Base-by-base conservation (phyloP, 2,329 filamentous ascomycete genomes). In the Alternaria incomplexa region DNA sequence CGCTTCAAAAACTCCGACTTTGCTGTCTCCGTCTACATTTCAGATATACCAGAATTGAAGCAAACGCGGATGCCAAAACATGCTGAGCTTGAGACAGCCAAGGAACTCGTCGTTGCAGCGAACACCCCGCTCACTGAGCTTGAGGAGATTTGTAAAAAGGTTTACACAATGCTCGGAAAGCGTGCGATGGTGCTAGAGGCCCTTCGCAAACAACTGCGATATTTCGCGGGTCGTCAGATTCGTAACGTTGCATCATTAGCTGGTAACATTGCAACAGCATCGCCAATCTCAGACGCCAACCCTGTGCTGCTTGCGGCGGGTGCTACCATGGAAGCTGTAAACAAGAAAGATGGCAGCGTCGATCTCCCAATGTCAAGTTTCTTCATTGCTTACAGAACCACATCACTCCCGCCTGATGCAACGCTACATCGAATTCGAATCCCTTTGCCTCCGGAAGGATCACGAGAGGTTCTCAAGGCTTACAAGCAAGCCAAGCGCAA, bases 401-500 rank as follows among this genome's bases (percentile, higher is more conserved):
- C 95, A 9, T 90, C 92, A 1, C 84, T 98, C 10, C 87, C 92
- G 0, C 84, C 88, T 25, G 90, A 97, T 75, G 92, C 92, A 1
- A 87, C 97, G 59, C 92, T 98, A 61, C 89, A 91, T 3, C 90
- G 89, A 26, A 91, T 98, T 64, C 87, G 91, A 3, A 92, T 98
- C 56, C 95, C 96, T 0, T 80, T 92, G 2, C 66, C 74, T 3
- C 89, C 90, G 0, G 83, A 84, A 1, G 85, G 87, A 43, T 90
- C 89, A 64, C 89, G 91, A 5, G 94, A 97, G 77, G 91, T 91
- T 72, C 88, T 96, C 75, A 88, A 92, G 56, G 90, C 94, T 0
- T 98, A 97, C 81, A 98, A 98, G 80, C 95, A 98, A 78, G 90
- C 96, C 0, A 98, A 98, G 83, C 85, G 96, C 65, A 97, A 97